These are phyloP conservation scores for Mychonastes homosphaera DNA, from an alignment of 139 green algal species.

Conservation along the genomic window DNA sequence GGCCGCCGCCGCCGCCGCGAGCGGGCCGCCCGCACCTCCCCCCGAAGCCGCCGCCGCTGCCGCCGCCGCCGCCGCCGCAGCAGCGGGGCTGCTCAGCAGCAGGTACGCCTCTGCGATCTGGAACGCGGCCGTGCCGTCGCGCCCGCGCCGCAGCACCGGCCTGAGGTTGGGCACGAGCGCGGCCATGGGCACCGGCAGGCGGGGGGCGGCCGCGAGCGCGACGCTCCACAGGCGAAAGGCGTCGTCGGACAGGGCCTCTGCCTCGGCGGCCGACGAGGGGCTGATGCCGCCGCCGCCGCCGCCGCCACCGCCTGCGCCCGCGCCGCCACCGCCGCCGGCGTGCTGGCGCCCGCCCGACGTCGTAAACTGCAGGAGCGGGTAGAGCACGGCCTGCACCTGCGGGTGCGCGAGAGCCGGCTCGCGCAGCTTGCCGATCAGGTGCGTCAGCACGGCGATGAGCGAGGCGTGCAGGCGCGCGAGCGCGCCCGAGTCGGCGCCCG, in stretches of 20 bases:
- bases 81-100: constrained; percentile 26
- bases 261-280: background rate
- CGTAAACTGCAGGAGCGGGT: constrained; percentile 47
- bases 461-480: constrained; percentile 50
- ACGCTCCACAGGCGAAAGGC: constrained; percentile 32
- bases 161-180: constrained; percentile 39
- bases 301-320: constrained; percentile 42
- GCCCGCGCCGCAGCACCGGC: constrained; percentile 34
- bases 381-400: constrained; percentile 42
- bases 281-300: constrained; percentile 19
- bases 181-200: constrained; percentile 19
- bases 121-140: constrained; percentile 40
- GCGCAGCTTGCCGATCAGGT: constrained; percentile 52
- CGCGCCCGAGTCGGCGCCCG: constrained; percentile 26
- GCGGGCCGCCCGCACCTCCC: background rate
- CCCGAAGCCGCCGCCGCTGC: background rate
- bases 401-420: constrained; percentile 27
- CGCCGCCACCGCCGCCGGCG: constrained; percentile 38
- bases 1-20: background rate
- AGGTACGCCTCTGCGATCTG: constrained; percentile 49
- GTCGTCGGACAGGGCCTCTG: constrained; percentile 8
- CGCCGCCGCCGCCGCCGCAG: background rate
- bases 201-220: constrained; percentile 21
- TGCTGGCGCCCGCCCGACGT: constrained; percentile 18
- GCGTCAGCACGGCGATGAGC: constrained; percentile 56